phyloP scores from a whole-genome alignment of 306 rosid species.

The Pyrus pyrifolia region DNA sequence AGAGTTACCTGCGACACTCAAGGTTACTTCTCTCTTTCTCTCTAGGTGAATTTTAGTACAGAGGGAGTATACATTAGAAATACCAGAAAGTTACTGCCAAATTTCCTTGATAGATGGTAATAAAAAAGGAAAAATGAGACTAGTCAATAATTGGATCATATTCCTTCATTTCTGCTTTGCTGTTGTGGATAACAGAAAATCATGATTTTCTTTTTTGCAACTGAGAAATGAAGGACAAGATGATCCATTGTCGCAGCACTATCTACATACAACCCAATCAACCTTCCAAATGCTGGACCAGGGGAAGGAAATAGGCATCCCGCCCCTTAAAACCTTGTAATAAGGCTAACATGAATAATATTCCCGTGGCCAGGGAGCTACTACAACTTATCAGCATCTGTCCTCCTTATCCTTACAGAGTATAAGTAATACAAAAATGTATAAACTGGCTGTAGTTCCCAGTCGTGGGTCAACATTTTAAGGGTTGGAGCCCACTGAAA shows the following conservation, averaged over 20 bases:
- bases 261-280: not conserved
- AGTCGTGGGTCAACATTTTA: not conserved
- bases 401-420: not conserved
- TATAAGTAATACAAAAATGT: not conserved
- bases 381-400: not conserved
- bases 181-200: not conserved
- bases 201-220: not conserved
- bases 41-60: not conserved
- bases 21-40: not conserved
- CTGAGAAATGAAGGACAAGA: not conserved
- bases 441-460: not conserved
- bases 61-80: not conserved
- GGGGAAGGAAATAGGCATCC: not conserved
- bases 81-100: not conserved
- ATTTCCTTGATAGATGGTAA: not conserved
- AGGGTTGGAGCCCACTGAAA: not conserved
- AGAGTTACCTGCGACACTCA: conserved; percentile 58
- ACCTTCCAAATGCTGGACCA: not conserved
- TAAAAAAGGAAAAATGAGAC: not conserved
- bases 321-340: not conserved
- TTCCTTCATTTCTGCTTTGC: not conserved
- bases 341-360: not conserved
- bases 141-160: not conserved
- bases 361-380: not conserved
- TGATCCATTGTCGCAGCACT: not conserved